Conservation (phyloP, 108 stramenopile genomes). For the Nitzschia putrida region DNA sequence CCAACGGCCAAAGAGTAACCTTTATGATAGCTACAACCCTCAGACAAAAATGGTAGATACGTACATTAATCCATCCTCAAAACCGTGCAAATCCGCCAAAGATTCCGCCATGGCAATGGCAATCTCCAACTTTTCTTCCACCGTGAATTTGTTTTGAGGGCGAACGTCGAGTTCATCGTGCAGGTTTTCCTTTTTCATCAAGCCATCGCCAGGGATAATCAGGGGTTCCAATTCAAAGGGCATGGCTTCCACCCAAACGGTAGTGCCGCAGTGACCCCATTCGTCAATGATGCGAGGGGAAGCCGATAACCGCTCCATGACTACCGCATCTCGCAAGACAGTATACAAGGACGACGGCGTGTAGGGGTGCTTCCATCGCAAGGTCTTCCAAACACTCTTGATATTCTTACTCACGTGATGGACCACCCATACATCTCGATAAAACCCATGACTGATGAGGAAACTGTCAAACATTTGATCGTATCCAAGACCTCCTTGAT, state of each 20-base stretch:
- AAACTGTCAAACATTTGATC: conserved; percentile 28
- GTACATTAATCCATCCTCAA: conserved; percentile 53
- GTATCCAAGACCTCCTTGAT: conserved; percentile 29
- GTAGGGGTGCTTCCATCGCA: conserved; percentile 41
- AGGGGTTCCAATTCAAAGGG: conserved; percentile 61
- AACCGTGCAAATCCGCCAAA: conserved; percentile 73
- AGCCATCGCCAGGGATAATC: conserved; percentile 48
- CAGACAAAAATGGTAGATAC: conserved; percentile 2
- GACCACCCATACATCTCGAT: conserved; percentile 63
- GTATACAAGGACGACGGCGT: conserved; percentile 19
- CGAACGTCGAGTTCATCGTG: conserved; percentile 47
- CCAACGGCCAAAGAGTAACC: not conserved
- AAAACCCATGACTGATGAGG: conserved; percentile 64
- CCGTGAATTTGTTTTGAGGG: conserved; percentile 61
- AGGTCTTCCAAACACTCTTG: conserved; percentile 46
- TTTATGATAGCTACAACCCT: too few species aligned
- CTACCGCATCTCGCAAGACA: conserved; percentile 58
- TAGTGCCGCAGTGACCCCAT: conserved; percentile 66
- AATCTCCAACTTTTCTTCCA: conserved; percentile 60
- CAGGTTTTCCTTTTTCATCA: conserved; percentile 38
- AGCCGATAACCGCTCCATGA: conserved; percentile 67
- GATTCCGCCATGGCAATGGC: conserved; percentile 70
- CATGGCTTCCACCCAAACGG: conserved; percentile 53
- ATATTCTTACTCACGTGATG: conserved; percentile 29
- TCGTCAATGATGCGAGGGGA: conserved; percentile 69